Evolutionary conservation across 1,284 basidiomycete species (phyloP).

Genomic region (Rhodotorula sp.): DNA sequence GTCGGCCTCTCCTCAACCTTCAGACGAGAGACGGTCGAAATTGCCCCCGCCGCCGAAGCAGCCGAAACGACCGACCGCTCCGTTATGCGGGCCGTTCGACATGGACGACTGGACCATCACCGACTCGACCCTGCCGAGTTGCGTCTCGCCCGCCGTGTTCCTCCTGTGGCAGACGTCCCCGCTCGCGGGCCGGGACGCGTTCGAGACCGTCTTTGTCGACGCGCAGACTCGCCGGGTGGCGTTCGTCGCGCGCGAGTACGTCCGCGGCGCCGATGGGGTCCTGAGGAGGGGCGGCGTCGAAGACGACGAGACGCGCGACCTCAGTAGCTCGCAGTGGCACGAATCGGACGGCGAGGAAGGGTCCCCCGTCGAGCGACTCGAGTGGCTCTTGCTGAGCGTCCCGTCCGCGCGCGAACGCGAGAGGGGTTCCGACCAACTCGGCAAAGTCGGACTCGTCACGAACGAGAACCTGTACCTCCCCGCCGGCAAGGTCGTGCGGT

Average conservation of each 20-base stretch:
- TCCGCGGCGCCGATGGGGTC: constrained; percentile 1
- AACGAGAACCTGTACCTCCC: constrained; percentile 16
- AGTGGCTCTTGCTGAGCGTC: constrained; percentile 14
- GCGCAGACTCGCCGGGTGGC: constrained; percentile 1
- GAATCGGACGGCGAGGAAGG: constrained; percentile 2
- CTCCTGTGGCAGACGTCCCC: constrained; percentile 4
- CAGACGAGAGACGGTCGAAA: not conserved
- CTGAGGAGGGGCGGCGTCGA: constrained; percentile 2
- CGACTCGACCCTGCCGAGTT: not conserved
- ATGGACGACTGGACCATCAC: constrained; percentile 8
- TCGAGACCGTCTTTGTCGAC: constrained; percentile 12
- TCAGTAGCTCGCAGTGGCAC: constrained; percentile 8
- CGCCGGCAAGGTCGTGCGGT: constrained; percentile 9
- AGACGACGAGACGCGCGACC: not conserved
- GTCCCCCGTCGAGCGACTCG: not conserved
- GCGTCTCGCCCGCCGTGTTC: constrained; percentile 17
- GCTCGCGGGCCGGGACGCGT: not conserved
- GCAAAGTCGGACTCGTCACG: constrained; percentile 19
- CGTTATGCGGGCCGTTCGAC: not conserved
- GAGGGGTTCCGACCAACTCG: constrained; percentile 3
- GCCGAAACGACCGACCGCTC: not conserved
- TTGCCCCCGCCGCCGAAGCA: not conserved
- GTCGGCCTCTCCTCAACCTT: not conserved
- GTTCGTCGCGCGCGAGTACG: constrained; percentile 18
- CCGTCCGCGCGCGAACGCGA: constrained; percentile 3